Conservation (phyloP, 78 protist genomes). For the Chrysochromulina parva region DNA sequence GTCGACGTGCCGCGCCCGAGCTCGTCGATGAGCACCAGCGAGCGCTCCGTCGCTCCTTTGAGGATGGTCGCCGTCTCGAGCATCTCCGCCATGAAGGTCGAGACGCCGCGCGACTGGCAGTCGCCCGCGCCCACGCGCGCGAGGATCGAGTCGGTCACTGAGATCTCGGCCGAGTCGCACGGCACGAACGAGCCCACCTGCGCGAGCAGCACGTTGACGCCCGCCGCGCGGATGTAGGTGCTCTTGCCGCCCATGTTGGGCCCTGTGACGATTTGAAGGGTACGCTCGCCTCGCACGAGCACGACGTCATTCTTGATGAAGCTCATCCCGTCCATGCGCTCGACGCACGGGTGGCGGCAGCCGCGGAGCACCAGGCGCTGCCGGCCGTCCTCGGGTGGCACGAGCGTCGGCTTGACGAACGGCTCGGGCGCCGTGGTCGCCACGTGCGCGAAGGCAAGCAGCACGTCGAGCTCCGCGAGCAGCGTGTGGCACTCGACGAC, state of each 20-base stretch:
- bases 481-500: constrained; percentile 52
- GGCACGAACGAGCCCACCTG: constrained; percentile 97
- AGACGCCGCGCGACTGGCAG: constrained; percentile 83
- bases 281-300: constrained; percentile 29
- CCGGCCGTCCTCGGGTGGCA: background rate
- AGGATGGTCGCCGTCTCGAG: constrained; percentile 93
- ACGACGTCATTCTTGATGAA: constrained; percentile 89
- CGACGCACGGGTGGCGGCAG: constrained; percentile 93
- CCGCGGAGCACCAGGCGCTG: constrained; percentile 52
- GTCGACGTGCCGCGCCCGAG: constrained; percentile 99
- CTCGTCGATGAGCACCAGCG: constrained; percentile 96
- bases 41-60: constrained; percentile 74
- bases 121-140: constrained; percentile 98
- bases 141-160: constrained; percentile 81
- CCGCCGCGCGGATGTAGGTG: constrained; percentile 84
- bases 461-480: constrained; percentile 78
- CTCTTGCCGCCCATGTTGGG: constrained; percentile 91
- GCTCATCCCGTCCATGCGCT: constrained; percentile 69
- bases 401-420: constrained; percentile 74
- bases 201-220: constrained; percentile 90
- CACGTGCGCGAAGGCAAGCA: constrained; percentile 67
- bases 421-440: constrained; percentile 74
- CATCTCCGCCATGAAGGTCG: constrained; percentile 99
- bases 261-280: constrained; percentile 85
- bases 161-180: constrained; percentile 38